phyloP scores from a whole-genome alignment of 805 yeast species.

The Yarrowia sp. region DNA sequence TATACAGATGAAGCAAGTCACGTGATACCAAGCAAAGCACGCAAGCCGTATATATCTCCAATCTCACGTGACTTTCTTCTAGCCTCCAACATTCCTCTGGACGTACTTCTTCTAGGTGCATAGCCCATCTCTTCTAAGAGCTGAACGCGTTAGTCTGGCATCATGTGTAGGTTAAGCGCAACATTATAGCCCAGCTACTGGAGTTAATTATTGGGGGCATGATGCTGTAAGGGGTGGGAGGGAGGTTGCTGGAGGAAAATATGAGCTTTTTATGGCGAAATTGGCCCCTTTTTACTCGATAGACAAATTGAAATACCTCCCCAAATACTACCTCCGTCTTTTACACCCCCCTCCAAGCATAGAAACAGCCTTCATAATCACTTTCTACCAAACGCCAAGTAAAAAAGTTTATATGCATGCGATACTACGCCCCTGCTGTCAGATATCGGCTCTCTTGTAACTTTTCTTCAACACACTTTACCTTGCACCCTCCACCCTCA shows the following conservation, averaged over 20 bases:
- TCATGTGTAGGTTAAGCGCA: conserved; percentile 14
- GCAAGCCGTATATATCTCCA: no score
- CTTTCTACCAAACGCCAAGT: neutral
- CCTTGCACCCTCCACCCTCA: no score
- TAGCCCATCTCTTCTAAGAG: conserved; percentile 1
- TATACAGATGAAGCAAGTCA: no score
- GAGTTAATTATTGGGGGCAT: neutral
- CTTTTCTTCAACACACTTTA: neutral
- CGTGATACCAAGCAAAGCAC: no score
- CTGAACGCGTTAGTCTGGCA: conserved; percentile 15
- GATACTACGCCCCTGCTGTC: neutral
- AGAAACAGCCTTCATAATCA: neutral
- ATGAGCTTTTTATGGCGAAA: no score
- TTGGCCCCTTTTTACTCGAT: no score
- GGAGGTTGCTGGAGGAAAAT: no score
- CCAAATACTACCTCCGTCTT: neutral
- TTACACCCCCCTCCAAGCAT: neutral
- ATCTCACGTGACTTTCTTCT: neutral
- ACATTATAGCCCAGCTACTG: neutral
- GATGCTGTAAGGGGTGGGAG: neutral
- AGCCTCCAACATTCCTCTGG: neutral
- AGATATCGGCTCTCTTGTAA: neutral
- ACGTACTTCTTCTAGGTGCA: neutral
- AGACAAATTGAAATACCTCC: no score
- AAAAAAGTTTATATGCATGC: conserved; percentile 1